Evolutionary conservation across 305 asterid genomes (phyloP), one percentile per base, ranked within the genome.

Genomic region (Caryopteris hybrid): DNA sequence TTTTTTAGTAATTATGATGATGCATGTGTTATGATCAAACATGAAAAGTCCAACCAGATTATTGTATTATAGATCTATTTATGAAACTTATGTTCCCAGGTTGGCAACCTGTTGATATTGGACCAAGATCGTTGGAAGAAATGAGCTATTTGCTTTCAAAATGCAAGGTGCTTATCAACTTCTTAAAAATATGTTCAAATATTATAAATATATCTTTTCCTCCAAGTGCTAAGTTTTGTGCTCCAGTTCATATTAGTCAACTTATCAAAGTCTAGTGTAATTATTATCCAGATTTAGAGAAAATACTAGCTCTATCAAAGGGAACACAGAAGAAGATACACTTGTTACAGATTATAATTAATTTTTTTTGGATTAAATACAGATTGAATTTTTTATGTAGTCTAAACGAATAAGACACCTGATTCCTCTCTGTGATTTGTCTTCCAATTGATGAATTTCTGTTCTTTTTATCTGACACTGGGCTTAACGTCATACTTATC

Each of bases 31-130:
- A 17, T 64, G 21, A 45, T 43, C 1, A 0, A 27, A 25, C 55
- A 9, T 50, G 76, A 31, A 20, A 52, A 34, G 41, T 57, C 29
- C 12, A 27, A 22, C 52, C 67, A 50, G 42, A 9, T 21, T 46
- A 46, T 22, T 61, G 6, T 56, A 47, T 23, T 29, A 20, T 14
- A 73, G 61, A 42, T 53, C 25, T 3, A 25, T 74, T 42, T 52
- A 5, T 60, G 22, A 70, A 62, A 39, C 59, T 72, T 18, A 38
- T 75, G 61, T 21, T 75, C 76, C 46, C 76, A 90, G 98, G 89
- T 73, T 88, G 92, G 96, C 83, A 70, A 77, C 95, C 98, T 52
- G 80, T 82, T 78, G 98, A 93, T 79, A 77, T 93, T 72, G 98
- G 98, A 73, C 92, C 96, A 38, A 70, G 68, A 56, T 86, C 98